These are phyloP conservation scores for Datura wrightii DNA, from an alignment of 257 asterid genomes.

Conservation along the genomic window DNA sequence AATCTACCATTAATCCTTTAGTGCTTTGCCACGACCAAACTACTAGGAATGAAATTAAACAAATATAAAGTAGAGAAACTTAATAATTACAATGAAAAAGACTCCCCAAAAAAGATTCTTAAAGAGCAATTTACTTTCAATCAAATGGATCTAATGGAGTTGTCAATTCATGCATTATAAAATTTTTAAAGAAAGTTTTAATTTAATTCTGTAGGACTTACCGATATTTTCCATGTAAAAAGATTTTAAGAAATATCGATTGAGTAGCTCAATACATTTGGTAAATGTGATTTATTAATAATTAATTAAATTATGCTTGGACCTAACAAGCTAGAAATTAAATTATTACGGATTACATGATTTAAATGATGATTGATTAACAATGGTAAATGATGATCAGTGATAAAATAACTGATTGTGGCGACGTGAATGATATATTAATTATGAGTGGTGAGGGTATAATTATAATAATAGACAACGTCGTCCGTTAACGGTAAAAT, in stretches of 20 bases:
- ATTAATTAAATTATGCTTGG: neutral
- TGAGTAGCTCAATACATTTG: neutral
- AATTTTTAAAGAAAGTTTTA: neutral
- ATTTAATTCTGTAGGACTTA: neutral
- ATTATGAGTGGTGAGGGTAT: no score
- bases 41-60: neutral
- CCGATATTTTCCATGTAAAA: neutral
- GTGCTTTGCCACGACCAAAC: neutral
- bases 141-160: neutral
- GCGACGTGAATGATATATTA: no score
- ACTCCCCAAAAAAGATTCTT: neutral
- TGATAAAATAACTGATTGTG: no score
- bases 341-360: no score
- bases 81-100: neutral
- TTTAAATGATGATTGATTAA: no score
- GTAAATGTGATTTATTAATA: neutral
- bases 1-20: neutral
- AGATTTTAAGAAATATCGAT: neutral
- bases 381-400: no score
- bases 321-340: neutral
- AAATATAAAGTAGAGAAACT: neutral
- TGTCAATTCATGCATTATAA: neutral
- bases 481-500: no score
- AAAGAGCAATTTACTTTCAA: neutral
- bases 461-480: no score